Evolutionary conservation across 192 early-diverging fungal species (phyloP).

Genomic region (Backusella liffmaniae): DNA sequence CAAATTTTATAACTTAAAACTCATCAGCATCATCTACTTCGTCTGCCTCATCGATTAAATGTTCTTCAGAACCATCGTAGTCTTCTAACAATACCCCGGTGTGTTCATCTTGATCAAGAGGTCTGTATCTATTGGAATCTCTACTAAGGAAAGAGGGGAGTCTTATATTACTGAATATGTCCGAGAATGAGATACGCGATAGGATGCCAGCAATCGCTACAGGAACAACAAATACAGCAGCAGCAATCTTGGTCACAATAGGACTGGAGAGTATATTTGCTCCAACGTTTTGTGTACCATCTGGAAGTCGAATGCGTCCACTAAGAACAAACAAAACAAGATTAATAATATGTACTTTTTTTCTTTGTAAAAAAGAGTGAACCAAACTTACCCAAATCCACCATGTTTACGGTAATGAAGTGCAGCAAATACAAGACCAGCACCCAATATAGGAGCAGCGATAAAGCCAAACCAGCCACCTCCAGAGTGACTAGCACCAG

Average conservation of each 20-base stretch:
- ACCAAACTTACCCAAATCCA: conserved; percentile 25
- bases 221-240: conserved; percentile 31
- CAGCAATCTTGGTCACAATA: conserved; percentile 24
- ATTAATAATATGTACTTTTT: background rate
- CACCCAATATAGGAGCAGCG: conserved; percentile 31
- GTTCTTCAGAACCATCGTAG: conserved; percentile 34
- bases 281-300: background rate
- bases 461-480: conserved; percentile 32
- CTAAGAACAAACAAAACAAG: background rate
- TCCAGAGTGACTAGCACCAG: conserved; percentile 44
- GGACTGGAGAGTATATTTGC: conserved; percentile 19
- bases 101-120: conserved; percentile 39
- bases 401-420: conserved; percentile 26
- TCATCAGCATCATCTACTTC: conserved; percentile 28
- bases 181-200: conserved; percentile 29
- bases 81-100: conserved; percentile 41
- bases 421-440: conserved; percentile 24
- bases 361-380: background rate
- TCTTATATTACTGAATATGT: conserved; percentile 20
- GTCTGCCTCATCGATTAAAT: conserved; percentile 29
- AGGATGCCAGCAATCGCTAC: conserved; percentile 27
- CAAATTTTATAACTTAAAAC: conserved; percentile 4
- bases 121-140: conserved; percentile 27
- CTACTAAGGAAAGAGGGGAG: conserved; percentile 17
- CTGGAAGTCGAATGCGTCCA: conserved; percentile 32